phyloP scores from a whole-genome alignment of 805 yeast species.

The Wickerhamiella nectarea region DNA sequence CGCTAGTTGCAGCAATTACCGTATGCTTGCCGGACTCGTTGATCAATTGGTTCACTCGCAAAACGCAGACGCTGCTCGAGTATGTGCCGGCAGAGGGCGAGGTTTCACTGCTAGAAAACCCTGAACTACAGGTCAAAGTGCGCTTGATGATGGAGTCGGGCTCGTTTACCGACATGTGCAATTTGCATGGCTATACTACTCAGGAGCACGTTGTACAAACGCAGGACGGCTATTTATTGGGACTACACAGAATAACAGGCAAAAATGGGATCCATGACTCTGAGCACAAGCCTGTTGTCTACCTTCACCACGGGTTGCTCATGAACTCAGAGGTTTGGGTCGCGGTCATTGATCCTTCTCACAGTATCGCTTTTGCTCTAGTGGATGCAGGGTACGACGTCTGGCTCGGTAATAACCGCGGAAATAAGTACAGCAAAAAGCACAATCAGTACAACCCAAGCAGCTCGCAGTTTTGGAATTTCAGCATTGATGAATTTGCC shows the following conservation, averaged over 20 bases:
- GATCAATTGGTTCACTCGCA: conserved; percentile 12
- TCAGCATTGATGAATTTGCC: conserved; percentile 84
- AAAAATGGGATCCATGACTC: neutral
- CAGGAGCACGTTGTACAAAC: conserved; percentile 73
- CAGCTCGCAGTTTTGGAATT: conserved; percentile 64
- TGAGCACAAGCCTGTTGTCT: conserved; percentile 37
- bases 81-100: conserved; percentile 7
- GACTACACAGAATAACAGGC: conserved; percentile 50
- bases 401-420: conserved; percentile 86
- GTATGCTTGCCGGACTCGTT: conserved; percentile 15
- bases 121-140: conserved; percentile 7
- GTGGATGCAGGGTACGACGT: conserved; percentile 85
- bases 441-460: conserved; percentile 38
- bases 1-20: conserved; percentile 16
- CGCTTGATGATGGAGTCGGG: conserved; percentile 12
- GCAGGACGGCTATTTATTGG: conserved; percentile 59
- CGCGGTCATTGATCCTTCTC: conserved; percentile 33
- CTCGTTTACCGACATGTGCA: conserved; percentile 50
- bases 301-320: conserved; percentile 81
- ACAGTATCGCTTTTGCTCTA: conserved; percentile 59
- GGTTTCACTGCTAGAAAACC: conserved; percentile 9
- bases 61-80: conserved; percentile 12
- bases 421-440: conserved; percentile 82
- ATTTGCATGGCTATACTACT: conserved; percentile 49
- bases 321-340: conserved; percentile 83